phyloP scores from a whole-genome alignment of 805 yeast genomes.

The Ogataea nakhonphanomensis region DNA sequence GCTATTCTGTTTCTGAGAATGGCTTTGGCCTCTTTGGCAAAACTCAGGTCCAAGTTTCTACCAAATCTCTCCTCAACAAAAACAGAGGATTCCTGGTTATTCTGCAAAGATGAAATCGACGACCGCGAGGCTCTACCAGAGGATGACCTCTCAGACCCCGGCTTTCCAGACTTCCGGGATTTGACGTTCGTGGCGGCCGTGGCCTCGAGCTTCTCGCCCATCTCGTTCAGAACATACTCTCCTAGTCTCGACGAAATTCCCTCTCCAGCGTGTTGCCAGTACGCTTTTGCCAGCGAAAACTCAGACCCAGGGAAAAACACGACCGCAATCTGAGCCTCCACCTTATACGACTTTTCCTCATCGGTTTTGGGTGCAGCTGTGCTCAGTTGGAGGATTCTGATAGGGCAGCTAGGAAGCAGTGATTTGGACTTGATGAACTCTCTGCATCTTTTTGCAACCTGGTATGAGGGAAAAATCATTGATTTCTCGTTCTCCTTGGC shows the following conservation, averaged over 20 bases:
- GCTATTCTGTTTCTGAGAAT: conserved; percentile 75
- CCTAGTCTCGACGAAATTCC: conserved; percentile 91
- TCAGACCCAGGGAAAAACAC: conserved; percentile 69
- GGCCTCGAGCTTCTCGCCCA: conserved; percentile 40
- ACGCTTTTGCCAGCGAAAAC: conserved; percentile 67
- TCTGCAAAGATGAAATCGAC: conserved; percentile 21
- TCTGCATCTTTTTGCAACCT: conserved; percentile 80
- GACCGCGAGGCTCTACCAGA: conserved; percentile 28
- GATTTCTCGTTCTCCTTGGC: conserved; percentile 77
- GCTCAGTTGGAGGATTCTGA: conserved; percentile 69
- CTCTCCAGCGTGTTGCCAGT: conserved; percentile 98
- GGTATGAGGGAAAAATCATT: conserved; percentile 73
- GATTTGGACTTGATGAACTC: conserved; percentile 58
- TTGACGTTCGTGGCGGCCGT: conserved; percentile 24
- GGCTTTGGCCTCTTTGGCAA: conserved; percentile 69
- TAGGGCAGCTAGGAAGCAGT: conserved; percentile 33
- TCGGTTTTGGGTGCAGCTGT: conserved; percentile 63
- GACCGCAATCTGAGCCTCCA: conserved; percentile 69
- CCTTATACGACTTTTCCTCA: conserved; percentile 55
- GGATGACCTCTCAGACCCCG: conserved; percentile 15
- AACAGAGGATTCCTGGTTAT: conserved; percentile 50
- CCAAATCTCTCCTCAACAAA: conserved; percentile 91
- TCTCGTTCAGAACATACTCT: conserved; percentile 71
- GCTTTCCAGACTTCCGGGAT: conserved; percentile 16
- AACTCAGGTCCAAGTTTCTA: conserved; percentile 75